phyloP scores from a whole-genome alignment of 768 basidiomycete genomes.

The Termitomyces sp. region DNA sequence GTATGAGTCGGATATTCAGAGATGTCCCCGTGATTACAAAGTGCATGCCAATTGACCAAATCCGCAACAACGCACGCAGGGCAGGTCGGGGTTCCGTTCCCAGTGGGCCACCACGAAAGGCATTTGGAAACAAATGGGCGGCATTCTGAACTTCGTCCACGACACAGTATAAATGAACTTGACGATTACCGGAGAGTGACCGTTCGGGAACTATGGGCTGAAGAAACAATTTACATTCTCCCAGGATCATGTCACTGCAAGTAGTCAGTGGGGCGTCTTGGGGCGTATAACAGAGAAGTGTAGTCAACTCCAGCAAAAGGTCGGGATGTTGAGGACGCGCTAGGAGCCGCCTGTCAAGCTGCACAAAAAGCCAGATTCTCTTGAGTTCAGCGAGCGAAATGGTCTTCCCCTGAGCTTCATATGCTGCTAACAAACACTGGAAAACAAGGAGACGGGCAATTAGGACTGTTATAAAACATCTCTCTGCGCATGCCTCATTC shows the following conservation, averaged over 20 bases:
- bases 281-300: background rate
- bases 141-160: background rate
- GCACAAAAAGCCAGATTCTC: too few relatives aligned
- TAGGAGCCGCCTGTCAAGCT: too few relatives aligned
- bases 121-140: too few relatives aligned
- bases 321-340: too few relatives aligned
- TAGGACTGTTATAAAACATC: background rate
- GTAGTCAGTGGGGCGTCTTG: fast-evolving
- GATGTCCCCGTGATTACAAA: too few relatives aligned
- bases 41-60: too few relatives aligned
- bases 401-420: background rate
- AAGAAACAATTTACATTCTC: background rate
- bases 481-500: background rate
- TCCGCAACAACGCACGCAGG: too few relatives aligned
- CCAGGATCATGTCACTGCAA: background rate
- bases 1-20: too few relatives aligned
- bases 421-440: too few relatives aligned
- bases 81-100: background rate
- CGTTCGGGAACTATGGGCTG: background rate
- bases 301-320: background rate
- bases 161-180: background rate
- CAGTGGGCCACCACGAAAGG: background rate
- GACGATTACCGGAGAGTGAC: too few relatives aligned
- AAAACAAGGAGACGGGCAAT: background rate
- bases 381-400: background rate